Evolutionary conservation across 495 filamentous ascomycete species (phyloP), one percentile per base, ranked within the genome.

Genomic region (Podospora sp.): DNA sequence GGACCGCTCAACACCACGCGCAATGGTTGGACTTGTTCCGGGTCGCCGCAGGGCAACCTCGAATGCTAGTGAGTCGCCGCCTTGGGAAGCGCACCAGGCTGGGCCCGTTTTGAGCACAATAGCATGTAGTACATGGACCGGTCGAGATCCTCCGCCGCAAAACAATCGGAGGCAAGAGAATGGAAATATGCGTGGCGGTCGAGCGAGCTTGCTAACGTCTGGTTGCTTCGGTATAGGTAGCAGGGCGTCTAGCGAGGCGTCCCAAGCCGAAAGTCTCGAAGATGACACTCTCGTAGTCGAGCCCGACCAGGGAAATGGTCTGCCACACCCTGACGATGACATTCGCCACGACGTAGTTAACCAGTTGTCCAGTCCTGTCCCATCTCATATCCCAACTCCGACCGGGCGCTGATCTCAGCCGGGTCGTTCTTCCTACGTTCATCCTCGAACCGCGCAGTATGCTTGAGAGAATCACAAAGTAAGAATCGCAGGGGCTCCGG

Each of bases 391-490:
- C 93, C 49, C 96, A 98, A 81, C 84, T 99, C 57, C 89, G 95
- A 68, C 95, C 96, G 36, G 95, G 95, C 65, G 95, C 95, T 63
- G 95, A 99, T 76, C 83, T 99, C 66, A 96, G 92, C 79, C 88
- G 94, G 71, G 94, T 99, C 63, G 93, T 93, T 29, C 81, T 99
- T 66, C 95, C 95, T 27, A 99, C 95, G 36, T 99, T 99, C 79
- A 99, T 99, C 71, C 85, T 99, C 59, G 95, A 99, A 77, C 95
- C 95, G 4, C 89, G 92, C 73, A 97, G 93, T 68, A 99, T 99
- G 95, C 79, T 99, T 73, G 95, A 99, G 80, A 86, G 95, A 36
- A 99, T 99, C 71, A 99, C 95, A 72, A 99, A 99, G 94, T 97
- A 85, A 62, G 83, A 35, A 9, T 46, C 16, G 52, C 16, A 20